A percentile compares a stretch with the other conserved stretches of the same genome.
These are phyloP conservation scores for Sanghuangporus sanghuang DNA, from an alignment of 1,284 basidiomycete genomes.

Conservation along the genomic window DNA sequence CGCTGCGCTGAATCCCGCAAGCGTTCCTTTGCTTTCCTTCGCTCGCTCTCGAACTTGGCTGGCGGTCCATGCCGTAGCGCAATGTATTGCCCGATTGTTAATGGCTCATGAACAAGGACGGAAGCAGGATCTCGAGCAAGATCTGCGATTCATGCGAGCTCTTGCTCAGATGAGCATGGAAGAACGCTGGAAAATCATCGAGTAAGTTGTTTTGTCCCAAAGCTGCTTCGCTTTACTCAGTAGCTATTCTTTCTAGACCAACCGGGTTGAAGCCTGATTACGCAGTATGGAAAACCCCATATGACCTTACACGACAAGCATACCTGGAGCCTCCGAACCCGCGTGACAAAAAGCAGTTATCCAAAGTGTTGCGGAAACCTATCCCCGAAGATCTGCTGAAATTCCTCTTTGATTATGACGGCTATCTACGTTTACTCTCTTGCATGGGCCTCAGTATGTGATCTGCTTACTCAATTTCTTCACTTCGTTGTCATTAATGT, in stretches of 20 bases:
- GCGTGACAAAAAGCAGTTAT: constrained; percentile 52
- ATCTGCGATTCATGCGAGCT: constrained; percentile 46
- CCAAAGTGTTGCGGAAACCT: constrained; percentile 50
- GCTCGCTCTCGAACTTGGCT: constrained; percentile 61
- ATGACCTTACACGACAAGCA: constrained; percentile 49
- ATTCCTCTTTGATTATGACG: constrained; percentile 69
- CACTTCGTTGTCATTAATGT: neutral
- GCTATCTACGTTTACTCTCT: constrained; percentile 71
- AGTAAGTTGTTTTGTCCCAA: constrained; percentile 31
- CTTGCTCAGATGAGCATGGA: constrained; percentile 65
- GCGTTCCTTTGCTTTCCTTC: constrained; percentile 53
- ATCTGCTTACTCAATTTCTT: neutral
- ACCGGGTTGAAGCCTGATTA: constrained; percentile 48
- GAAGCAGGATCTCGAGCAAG: constrained; percentile 34
- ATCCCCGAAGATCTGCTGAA: constrained; percentile 46
- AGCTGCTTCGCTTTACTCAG: constrained; percentile 1
- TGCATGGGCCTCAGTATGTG: constrained; percentile 76
- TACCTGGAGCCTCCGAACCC: constrained; percentile 49
- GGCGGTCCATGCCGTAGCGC: constrained; percentile 67
- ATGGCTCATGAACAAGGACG: constrained; percentile 49
- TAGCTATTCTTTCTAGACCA: constrained; percentile 21
- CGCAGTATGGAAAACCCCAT: constrained; percentile 57
- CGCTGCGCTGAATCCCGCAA: constrained; percentile 66
- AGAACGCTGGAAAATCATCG: constrained; percentile 51
- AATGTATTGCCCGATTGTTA: constrained; percentile 59